Percentiles rank a stretch among this genome's conserved stretches.
phyloP scores from a whole-genome alignment of 129 eudicot species.

The Flaveria ramosissima region DNA sequence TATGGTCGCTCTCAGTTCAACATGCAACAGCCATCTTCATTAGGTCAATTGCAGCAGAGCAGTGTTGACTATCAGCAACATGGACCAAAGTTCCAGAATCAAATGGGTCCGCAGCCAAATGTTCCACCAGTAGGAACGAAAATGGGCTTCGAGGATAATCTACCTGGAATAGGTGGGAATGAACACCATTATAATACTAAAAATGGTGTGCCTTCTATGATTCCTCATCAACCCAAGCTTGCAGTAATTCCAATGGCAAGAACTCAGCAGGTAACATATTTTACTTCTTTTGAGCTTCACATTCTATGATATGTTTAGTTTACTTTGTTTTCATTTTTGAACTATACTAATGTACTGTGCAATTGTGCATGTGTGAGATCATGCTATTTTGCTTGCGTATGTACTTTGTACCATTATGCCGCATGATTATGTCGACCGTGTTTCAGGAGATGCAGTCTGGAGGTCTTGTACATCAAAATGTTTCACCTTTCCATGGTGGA shows the following conservation, averaged over 20 bases:
- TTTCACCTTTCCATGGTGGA: slow-evolving; percentile 45
- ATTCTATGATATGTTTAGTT: neutral
- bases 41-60: slow-evolving; percentile 44
- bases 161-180: slow-evolving; percentile 51
- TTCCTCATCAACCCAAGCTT: slow-evolving; percentile 75
- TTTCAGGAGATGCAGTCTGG: slow-evolving; percentile 67
- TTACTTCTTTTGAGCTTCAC: neutral
- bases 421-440: neutral
- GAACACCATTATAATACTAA: slow-evolving; percentile 51
- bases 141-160: slow-evolving; percentile 61
- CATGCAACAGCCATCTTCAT: slow-evolving; percentile 51
- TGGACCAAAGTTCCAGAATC: slow-evolving; percentile 62
- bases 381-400: neutral
- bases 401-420: neutral
- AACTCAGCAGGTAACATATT: slow-evolving; percentile 57
- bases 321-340: neutral
- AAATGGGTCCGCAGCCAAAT: slow-evolving; percentile 64
- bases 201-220: slow-evolving; percentile 44
- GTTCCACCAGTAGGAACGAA: slow-evolving; percentile 52
- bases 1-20: slow-evolving; percentile 51
- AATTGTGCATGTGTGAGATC: neutral
- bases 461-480: slow-evolving; percentile 50
- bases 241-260: slow-evolving; percentile 75
- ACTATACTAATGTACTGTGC: neutral
- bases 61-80: slow-evolving; percentile 56